Base-by-base conservation (phyloP, 495 filamentous ascomycete species). In the Cetradonia linearis region DNA sequence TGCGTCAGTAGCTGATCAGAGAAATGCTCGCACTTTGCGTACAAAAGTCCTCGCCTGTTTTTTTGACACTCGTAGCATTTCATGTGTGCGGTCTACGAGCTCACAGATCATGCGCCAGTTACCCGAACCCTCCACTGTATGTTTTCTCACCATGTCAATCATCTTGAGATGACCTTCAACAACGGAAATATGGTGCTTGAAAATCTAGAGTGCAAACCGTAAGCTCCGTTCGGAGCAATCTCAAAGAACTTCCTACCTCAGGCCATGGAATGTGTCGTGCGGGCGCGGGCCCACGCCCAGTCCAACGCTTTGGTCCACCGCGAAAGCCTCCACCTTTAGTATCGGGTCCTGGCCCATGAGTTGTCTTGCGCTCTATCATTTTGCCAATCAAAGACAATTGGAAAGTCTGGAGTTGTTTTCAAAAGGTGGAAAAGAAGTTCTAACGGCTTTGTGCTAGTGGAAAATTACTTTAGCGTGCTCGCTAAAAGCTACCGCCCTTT, bases 141-240 rank as follows among this genome's bases (percentile, higher is more conserved):
- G 65, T 44, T 72, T 67, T 14, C 62, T 59, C 9, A 72, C 56
- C 69, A 72, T 70, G 28, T 69, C 65, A n/a, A 70, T 58, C 70
- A 72, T 72, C 46, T 66, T 66, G 30, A 67, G 11, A 46, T 72
- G 70, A n/a, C 70, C 70, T 60, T 71, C 69, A 37, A 71, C 34
- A 14, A 65, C 18, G 3, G 69, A 71, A 0, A 71, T 65, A 48
- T 72, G 70, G 57, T 66, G 62, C 54, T 64, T 65, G 49, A 72
- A 71, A 5, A 72, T 64, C 70, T 71, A 28, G 9, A 7, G 13
- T 23, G 25, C 3, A 16, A 28, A 18, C 38, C 23, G 34, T 59
- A 28, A 59, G 46, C 25, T 52, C 38, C 9, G 34, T 27, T n/a
- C 16, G 20, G 18, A n/a, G 14, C 27, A 37, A 9, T 6, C 33